Percentiles rank a stretch among this genome's conserved stretches.
Evolutionary conservation across 2,329 filamentous ascomycete species (phyloP).

Genomic region (Trichoderma polysporum): DNA sequence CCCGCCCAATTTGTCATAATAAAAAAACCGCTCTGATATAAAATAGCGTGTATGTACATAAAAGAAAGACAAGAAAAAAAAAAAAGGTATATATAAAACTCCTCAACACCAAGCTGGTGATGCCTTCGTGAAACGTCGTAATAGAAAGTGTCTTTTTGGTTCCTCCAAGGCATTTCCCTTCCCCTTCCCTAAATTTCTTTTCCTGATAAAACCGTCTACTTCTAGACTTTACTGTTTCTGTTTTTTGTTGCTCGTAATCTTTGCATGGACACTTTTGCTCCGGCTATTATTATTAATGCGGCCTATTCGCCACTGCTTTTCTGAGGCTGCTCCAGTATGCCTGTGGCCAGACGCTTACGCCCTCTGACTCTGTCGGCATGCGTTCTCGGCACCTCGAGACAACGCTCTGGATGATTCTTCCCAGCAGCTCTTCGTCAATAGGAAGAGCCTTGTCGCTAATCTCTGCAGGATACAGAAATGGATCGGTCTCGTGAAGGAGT

Average conservation of each 20-base stretch:
- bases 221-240: not conserved
- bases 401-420: conserved; percentile 62
- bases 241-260: not conserved
- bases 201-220: not conserved
- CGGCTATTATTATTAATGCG: conserved; percentile 25
- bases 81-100: conserved; percentile 29
- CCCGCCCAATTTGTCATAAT: conserved; percentile 3
- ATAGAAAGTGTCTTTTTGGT: conserved; percentile 24
- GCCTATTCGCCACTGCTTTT: conserved; percentile 45
- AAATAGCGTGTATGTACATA: conserved; percentile 26
- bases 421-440: conserved; percentile 61
- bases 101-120: conserved; percentile 36
- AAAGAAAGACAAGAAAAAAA: conserved; percentile 30
- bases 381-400: conserved; percentile 58
- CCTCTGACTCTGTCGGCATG: conserved; percentile 59
- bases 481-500: conserved; percentile 57
- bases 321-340: conserved; percentile 62
- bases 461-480: conserved; percentile 64
- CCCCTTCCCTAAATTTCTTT: conserved; percentile 19
- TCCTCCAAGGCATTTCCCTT: not conserved
- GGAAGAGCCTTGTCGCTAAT: conserved; percentile 55
- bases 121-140: conserved; percentile 26
- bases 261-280: not conserved
- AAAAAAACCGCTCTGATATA: conserved; percentile 22
- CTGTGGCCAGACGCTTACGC: conserved; percentile 55